Evolutionary conservation across 129 eudicot genomes (phyloP).

Genomic region (Artemisia annua): DNA sequence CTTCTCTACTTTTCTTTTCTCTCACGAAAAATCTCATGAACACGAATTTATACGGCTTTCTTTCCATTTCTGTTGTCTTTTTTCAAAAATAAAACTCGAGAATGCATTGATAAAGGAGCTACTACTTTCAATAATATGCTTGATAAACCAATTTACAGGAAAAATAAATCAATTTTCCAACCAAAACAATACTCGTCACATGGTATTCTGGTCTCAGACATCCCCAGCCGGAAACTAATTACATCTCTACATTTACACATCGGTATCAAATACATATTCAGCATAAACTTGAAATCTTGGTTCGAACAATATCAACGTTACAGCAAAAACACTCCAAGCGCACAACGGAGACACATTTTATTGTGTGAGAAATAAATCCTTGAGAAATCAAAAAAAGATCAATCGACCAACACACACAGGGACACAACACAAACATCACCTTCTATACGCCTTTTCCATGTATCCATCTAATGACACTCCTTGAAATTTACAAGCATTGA

Average conservation of each 20-base stretch:
- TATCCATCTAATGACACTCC: constrained; percentile 17
- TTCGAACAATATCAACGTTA: constrained; percentile 17
- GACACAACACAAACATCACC: constrained; percentile 8
- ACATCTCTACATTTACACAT: not conserved
- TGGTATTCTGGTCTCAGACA: too few species aligned
- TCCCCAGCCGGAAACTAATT: not conserved
- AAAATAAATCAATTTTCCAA: too few species aligned
- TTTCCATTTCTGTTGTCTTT: too few species aligned
- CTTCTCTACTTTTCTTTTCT: too few species aligned
- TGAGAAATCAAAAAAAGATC: constrained; percentile 14
- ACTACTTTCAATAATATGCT: too few species aligned
- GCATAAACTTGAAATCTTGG: constrained; percentile 15
- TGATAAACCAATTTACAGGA: too few species aligned
- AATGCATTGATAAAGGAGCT: too few species aligned
- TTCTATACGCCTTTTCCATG: constrained; percentile 10
- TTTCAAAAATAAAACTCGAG: too few species aligned
- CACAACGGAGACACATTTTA: constrained; percentile 9
- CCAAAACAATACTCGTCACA: too few species aligned
- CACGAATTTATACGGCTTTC: too few species aligned
- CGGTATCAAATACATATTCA: constrained; percentile 5
- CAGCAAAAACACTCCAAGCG: not conserved
- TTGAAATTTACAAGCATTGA: constrained; percentile 4
- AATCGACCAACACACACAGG: constrained; percentile 17
- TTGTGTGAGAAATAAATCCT: constrained; percentile 20
- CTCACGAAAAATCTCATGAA: too few species aligned